Percentiles rank a stretch among this genome's conserved stretches.
phyloP scores from a whole-genome alignment of 228 moss, liverwort and hornwort species.

The Sphagnum magellanicum region DNA sequence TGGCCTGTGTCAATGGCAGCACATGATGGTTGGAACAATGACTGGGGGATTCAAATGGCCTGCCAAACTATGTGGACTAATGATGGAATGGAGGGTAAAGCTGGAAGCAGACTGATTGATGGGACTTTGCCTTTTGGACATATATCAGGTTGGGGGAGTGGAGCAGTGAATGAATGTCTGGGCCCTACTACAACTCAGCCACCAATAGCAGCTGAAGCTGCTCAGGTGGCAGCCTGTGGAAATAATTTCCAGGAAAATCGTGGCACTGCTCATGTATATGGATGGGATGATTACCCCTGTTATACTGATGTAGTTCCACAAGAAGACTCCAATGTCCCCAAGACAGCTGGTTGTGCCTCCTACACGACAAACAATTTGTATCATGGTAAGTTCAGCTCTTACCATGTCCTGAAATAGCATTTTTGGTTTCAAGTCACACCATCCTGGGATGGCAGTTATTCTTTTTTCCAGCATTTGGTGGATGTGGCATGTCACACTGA shows the following conservation, averaged over 20 bases:
- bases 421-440: too few relatives aligned
- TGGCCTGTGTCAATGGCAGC: too few relatives aligned
- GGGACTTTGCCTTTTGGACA: background rate
- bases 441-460: too few relatives aligned
- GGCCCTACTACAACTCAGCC: background rate
- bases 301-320: slow-evolving; percentile 5
- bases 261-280: background rate
- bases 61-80: too few relatives aligned
- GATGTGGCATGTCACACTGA: too few relatives aligned
- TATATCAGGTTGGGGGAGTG: slow-evolving; percentile 1
- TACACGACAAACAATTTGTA: background rate
- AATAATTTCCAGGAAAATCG: background rate
- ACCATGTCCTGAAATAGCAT: too few relatives aligned
- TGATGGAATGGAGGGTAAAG: background rate
- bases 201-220: background rate
- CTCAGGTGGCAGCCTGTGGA: background rate
- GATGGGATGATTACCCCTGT: slow-evolving; percentile 10
- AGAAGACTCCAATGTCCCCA: background rate
- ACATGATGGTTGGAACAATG: too few relatives aligned
- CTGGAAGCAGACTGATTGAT: background rate
- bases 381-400: background rate
- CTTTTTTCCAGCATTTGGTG: too few relatives aligned
- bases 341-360: background rate
- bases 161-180: background rate
- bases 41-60: too few relatives aligned